Conservation (phyloP, 768 basidiomycete species). For the Tricholoma furcatifolium region DNA sequence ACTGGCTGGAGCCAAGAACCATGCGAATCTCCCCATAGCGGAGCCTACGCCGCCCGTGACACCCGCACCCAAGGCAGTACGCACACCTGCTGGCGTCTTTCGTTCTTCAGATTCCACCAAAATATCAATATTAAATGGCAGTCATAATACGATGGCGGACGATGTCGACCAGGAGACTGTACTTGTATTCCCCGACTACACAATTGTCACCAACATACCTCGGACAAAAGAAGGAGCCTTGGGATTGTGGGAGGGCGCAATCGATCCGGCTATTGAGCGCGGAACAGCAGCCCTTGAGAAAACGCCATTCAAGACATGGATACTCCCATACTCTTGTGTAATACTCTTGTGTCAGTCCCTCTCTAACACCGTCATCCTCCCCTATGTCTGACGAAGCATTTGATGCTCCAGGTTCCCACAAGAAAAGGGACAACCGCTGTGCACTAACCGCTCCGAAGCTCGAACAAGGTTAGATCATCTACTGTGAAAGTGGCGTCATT, state of each 20-base stretch:
- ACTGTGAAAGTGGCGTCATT: slow-evolving; percentile 2
- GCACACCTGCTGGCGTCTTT: slow-evolving; percentile 54
- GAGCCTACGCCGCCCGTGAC: slow-evolving; percentile 24
- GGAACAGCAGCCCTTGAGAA: slow-evolving; percentile 42
- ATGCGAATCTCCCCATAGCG: slow-evolving; percentile 25
- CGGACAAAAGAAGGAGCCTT: slow-evolving; percentile 64
- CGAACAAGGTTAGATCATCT: slow-evolving; percentile 55
- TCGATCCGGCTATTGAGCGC: slow-evolving; percentile 59
- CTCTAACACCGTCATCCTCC: slow-evolving; percentile 3
- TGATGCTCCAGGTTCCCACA: slow-evolving; percentile 77
- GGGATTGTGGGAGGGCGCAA: slow-evolving; percentile 60
- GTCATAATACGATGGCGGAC: slow-evolving; percentile 70
- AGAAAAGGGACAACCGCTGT: slow-evolving; percentile 90
- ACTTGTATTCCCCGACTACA: slow-evolving; percentile 92
- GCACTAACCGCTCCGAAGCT: slow-evolving; percentile 83
- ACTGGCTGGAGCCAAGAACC: slow-evolving; percentile 37
- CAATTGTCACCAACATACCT: slow-evolving; percentile 71
- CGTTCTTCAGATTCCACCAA: slow-evolving; percentile 50
- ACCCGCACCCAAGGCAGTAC: slow-evolving; percentile 27
- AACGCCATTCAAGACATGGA: slow-evolving; percentile 62
- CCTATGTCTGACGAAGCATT: slow-evolving; percentile 3
- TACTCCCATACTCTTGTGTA: slow-evolving; percentile 86
- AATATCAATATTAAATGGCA: slow-evolving; percentile 81
- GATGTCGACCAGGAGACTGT: slow-evolving; percentile 70
- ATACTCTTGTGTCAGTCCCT: slow-evolving; percentile 78